Percentiles rank a stretch among this genome's conserved stretches.
phyloP scores from a whole-genome alignment of 169 alveolate genomes.

The Plasmodium knowlesi region DNA sequence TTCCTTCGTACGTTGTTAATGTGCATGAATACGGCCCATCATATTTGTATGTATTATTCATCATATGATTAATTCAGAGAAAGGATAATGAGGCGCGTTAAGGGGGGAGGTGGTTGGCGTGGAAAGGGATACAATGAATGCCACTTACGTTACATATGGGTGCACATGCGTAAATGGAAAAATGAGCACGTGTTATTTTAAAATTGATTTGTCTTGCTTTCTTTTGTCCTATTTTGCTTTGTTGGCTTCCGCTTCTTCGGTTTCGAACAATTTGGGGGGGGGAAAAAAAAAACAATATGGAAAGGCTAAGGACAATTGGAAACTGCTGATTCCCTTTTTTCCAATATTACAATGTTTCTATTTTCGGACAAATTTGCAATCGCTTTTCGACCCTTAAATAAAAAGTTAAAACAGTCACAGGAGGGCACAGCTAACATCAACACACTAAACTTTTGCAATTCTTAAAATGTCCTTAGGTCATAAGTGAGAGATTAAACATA shows the following conservation, averaged over 20 bases:
- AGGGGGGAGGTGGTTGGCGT: background rate
- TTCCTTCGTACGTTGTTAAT: constrained; percentile 24
- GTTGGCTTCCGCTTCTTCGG: background rate
- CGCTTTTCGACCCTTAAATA: background rate
- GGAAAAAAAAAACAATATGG: background rate
- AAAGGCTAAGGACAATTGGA: background rate
- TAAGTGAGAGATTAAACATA: background rate
- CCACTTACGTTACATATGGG: constrained; percentile 13
- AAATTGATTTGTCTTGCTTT: background rate
- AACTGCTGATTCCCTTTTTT: background rate
- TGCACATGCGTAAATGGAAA: background rate
- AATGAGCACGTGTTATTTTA: background rate
- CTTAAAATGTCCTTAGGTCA: background rate
- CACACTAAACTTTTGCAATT: background rate
- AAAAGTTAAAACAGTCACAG: background rate
- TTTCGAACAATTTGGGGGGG: background rate
- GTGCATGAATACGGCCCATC: constrained; percentile 42
- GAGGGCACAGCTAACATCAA: background rate
- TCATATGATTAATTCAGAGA: constrained; percentile 28
- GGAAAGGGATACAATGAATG: background rate
- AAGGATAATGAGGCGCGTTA: background rate
- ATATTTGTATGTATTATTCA: constrained; percentile 57
- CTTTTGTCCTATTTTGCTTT: background rate
- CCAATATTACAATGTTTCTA: background rate
- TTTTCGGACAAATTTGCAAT: background rate